phyloP scores from a whole-genome alignment of 2,329 filamentous ascomycete genomes.

The Apiospora koreana region DNA sequence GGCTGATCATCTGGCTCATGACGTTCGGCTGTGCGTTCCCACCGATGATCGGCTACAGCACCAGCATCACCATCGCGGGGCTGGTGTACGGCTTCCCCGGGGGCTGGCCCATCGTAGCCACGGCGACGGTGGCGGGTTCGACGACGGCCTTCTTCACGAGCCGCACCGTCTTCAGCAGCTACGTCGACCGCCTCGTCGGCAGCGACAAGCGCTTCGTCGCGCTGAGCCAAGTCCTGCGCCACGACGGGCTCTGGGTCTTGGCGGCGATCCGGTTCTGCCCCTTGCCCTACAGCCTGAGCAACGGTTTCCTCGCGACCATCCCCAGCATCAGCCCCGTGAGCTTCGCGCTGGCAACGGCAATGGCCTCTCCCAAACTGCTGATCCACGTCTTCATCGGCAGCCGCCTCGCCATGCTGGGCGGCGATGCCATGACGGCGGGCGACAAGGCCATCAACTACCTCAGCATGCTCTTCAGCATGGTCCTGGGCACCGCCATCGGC shows the following conservation, averaged over 20 bases:
- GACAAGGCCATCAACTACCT: conserved; percentile 84
- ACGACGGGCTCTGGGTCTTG: conserved; percentile 85
- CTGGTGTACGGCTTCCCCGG: conserved; percentile 57
- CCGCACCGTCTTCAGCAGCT: conserved; percentile 73
- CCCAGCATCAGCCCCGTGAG: conserved; percentile 77
- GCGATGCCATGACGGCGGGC: conserved; percentile 78
- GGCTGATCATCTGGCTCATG: conserved; percentile 72
- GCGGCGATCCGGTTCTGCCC: conserved; percentile 93
- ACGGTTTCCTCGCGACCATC: conserved; percentile 92
- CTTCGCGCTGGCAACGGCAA: conserved; percentile 80
- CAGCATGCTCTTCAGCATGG: conserved; percentile 71
- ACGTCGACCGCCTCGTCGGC: conserved; percentile 79
- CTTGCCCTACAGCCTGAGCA: conserved; percentile 88
- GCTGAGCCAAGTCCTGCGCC: conserved; percentile 81
- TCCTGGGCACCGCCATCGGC: conserved; percentile 74
- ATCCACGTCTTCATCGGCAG: conserved; percentile 92
- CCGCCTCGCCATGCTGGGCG: conserved; percentile 74
- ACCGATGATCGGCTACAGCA: conserved; percentile 84
- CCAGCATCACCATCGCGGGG: conserved; percentile 58
- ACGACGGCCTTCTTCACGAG: conserved; percentile 79
- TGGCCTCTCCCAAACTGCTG: conserved; percentile 82
- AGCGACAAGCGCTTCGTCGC: conserved; percentile 86
- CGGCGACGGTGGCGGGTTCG: conserved; percentile 77
- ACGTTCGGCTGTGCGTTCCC: conserved; percentile 81
- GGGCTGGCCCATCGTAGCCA: conserved; percentile 82